Evolutionary conservation across 2,329 filamentous ascomycete species (phyloP).

Genomic region (Leptographium lundbergii): DNA sequence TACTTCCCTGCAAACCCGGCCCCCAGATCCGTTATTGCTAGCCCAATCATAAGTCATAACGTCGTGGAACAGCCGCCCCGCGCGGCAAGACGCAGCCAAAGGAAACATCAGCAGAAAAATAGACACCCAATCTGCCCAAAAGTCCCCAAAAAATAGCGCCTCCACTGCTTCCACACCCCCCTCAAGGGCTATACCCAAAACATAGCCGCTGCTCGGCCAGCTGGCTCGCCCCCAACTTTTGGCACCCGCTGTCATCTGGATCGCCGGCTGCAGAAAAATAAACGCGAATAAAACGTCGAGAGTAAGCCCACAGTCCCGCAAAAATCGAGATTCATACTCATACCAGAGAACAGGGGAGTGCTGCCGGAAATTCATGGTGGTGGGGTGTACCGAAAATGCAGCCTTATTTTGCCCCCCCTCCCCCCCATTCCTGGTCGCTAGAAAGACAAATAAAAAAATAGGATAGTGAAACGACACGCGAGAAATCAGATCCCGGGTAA

Average conservation of each 20-base stretch:
- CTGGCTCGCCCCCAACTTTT: neutral
- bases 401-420: constrained; percentile 6
- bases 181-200: neutral
- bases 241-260: neutral
- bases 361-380: constrained; percentile 7
- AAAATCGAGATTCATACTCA: neutral
- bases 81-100: constrained; percentile 6
- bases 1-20: constrained; percentile 24
- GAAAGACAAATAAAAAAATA: constrained; percentile 7
- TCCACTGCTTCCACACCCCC: constrained; percentile 1
- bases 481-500: constrained; percentile 8
- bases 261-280: neutral
- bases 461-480: constrained; percentile 4
- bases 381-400: constrained; percentile 12
- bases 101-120: neutral
- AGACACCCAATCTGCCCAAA: neutral
- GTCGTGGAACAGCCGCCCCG: constrained; percentile 29
- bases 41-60: constrained; percentile 44
- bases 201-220: neutral
- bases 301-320: neutral
- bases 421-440: constrained; percentile 6
- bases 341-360: neutral
- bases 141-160: neutral
- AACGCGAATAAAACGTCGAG: neutral
- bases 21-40: constrained; percentile 19